Evolutionary conservation across 148 eudicot species (phyloP).

Genomic region (Fagopyrum tataricum): DNA sequence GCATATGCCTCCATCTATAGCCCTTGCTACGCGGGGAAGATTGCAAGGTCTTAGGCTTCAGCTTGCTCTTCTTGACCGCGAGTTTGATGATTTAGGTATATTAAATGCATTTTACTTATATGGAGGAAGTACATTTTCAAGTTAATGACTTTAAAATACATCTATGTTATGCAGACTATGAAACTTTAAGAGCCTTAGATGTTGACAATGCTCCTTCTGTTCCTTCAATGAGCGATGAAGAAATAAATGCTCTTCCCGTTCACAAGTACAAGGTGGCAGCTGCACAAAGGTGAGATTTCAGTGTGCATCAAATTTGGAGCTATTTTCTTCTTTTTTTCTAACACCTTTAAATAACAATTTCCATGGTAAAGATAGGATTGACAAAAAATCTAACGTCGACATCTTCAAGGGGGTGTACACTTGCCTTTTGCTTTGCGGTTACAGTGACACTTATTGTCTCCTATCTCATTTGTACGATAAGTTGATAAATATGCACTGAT

Average conservation of each 20-base stretch:
- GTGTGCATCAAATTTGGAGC: neutral
- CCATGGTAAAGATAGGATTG: neutral
- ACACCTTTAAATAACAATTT: neutral
- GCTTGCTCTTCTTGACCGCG: conserved; percentile 94
- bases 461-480: neutral
- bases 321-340: neutral
- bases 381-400: neutral
- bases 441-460: neutral
- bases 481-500: too few relatives aligned
- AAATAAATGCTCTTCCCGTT: conserved; percentile 85
- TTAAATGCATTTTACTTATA: neutral
- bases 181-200: conserved; percentile 82
- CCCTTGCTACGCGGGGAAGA: conserved; percentile 87
- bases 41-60: conserved; percentile 90
- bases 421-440: neutral
- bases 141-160: neutral
- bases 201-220: conserved; percentile 61
- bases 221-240: conserved; percentile 86
- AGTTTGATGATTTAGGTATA: conserved; percentile 88
- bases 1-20: conserved; percentile 85
- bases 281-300: conserved; percentile 43
- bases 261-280: conserved; percentile 60
- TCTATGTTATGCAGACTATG: conserved; percentile 54
- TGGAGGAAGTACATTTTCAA: neutral
- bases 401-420: neutral